Evolutionary conservation across 106 monocot genomes (phyloP).

Genomic region (Xerophyta viscosa): DNA sequence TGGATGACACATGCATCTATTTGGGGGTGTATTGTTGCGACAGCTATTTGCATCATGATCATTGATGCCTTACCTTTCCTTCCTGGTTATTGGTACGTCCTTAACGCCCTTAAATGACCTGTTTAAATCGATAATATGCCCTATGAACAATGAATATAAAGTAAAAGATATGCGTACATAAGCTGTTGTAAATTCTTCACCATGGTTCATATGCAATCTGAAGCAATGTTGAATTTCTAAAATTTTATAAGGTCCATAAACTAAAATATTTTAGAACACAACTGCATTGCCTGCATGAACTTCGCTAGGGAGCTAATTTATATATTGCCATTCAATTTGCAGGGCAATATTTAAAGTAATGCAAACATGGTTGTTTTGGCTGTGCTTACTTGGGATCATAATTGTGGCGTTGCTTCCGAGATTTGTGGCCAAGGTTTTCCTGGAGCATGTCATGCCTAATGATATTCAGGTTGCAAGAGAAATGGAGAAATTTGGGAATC

Average conservation of each 20-base stretch:
- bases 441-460: slow-evolving; percentile 41
- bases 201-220: too few relatives aligned
- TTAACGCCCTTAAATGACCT: too few relatives aligned
- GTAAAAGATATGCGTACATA: too few relatives aligned
- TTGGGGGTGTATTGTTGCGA: slow-evolving; percentile 67
- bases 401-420: slow-evolving; percentile 61
- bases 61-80: slow-evolving; percentile 45
- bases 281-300: too few relatives aligned
- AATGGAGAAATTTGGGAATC: slow-evolving; percentile 40
- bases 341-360: slow-evolving; percentile 86
- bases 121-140: too few relatives aligned
- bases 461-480: slow-evolving; percentile 82
- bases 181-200: too few relatives aligned
- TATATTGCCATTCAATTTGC: slow-evolving; percentile 6
- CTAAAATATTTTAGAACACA: too few relatives aligned
- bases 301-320: too few relatives aligned
- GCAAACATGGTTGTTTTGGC: slow-evolving; percentile 70
- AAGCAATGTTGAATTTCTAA: too few relatives aligned
- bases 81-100: slow-evolving; percentile 66
- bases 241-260: too few relatives aligned
- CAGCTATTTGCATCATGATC: slow-evolving; percentile 43
- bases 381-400: slow-evolving; percentile 42
- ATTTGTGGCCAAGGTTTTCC: slow-evolving; percentile 46
- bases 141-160: too few relatives aligned
- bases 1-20: slow-evolving; percentile 60